Base-by-base conservation (phyloP, 768 basidiomycete genomes). In the Termitomyces sp. region DNA sequence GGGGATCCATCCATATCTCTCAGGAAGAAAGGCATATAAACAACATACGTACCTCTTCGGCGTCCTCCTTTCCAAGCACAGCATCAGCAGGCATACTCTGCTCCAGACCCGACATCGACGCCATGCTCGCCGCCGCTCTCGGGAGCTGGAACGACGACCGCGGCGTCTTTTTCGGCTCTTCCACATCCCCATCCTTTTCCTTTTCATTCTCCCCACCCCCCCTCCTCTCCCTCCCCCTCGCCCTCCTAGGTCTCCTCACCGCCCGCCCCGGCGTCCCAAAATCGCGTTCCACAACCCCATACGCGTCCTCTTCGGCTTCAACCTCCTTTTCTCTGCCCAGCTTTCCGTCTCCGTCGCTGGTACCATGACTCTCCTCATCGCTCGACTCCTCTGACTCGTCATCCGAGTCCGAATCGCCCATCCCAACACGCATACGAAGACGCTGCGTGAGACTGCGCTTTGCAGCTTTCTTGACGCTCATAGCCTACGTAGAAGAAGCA, bases 31-130 rank as follows among this genome's bases (percentile, higher is more conserved):
- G 53, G 21, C n/a, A n/a, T n/a, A n/a, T n/a, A 56, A 16, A 63
- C 46, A n/a, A 25, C 6, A 27, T 1, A 41, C 77, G 58, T 47
- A 89, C 89, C 75, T 89, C 85, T n/a, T 86, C 84, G 34, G 89
- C 91, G 48, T 81, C 82, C 59, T 84, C 82, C 65, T 90, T 85
- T 3, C 84, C 80, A 58, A 95, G 72, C 53, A 93, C 87, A 16
- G 92, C 92, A 72, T 94, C 92, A 38, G 91, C 89, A 44, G 92
- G 92, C 84, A 92, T 91, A 64, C 80, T 87, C 69, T 94, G 92
- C 70, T 93, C 92, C 51, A 84, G 71, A 51, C 72, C 74, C 55
- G 77, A 76, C 67, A 79, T 75, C 4, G 74, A 75, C 7, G 74
- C 69, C 72, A 80, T 77, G 5, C 71, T 73, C n/a, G 71, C 65